Conservation (phyloP, 1,284 basidiomycete species). For the Amylostereum chailletii region DNA sequence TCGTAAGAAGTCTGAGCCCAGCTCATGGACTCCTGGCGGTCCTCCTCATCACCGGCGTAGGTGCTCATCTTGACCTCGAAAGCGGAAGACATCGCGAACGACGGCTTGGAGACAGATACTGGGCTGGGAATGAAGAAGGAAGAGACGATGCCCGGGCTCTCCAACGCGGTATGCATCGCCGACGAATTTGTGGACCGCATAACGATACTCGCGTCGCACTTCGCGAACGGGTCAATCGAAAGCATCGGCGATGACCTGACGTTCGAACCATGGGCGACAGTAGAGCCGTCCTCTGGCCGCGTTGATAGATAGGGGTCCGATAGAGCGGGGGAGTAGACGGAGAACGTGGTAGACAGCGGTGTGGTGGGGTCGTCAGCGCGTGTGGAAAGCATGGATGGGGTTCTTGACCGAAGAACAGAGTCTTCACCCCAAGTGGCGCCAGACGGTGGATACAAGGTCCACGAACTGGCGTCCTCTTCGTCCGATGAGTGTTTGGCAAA, state of each 20-base stretch:
- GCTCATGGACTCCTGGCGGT: constrained; percentile 11
- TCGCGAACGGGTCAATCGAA: constrained; percentile 51
- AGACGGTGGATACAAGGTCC: constrained; percentile 29
- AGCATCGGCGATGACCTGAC: constrained; percentile 32
- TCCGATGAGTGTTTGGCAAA: constrained; percentile 38
- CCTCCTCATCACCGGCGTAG: constrained; percentile 10
- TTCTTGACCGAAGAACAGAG: constrained; percentile 18
- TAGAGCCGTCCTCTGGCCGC: constrained; percentile 38
- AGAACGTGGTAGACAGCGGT: constrained; percentile 22
- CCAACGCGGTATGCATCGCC: constrained; percentile 66
- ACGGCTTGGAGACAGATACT: constrained; percentile 31
- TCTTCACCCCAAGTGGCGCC: constrained; percentile 22
- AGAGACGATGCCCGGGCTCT: constrained; percentile 35
- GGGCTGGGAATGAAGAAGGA: constrained; percentile 43
- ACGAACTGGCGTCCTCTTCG: constrained; percentile 25
- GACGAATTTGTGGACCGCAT: constrained; percentile 48
- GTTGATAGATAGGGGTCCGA: constrained; percentile 34
- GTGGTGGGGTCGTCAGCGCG: constrained; percentile 7
- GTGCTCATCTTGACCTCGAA: constrained; percentile 23
- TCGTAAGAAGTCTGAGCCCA: constrained; percentile 12
- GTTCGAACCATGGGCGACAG: constrained; percentile 28
- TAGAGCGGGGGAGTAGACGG: constrained; percentile 27
- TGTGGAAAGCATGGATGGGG: constrained; percentile 12
- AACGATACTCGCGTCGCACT: constrained; percentile 37
- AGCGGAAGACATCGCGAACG: constrained; percentile 30